Evolutionary conservation across 129 eudicot genomes (phyloP).

Genomic region (Tanacetum coccineum): DNA sequence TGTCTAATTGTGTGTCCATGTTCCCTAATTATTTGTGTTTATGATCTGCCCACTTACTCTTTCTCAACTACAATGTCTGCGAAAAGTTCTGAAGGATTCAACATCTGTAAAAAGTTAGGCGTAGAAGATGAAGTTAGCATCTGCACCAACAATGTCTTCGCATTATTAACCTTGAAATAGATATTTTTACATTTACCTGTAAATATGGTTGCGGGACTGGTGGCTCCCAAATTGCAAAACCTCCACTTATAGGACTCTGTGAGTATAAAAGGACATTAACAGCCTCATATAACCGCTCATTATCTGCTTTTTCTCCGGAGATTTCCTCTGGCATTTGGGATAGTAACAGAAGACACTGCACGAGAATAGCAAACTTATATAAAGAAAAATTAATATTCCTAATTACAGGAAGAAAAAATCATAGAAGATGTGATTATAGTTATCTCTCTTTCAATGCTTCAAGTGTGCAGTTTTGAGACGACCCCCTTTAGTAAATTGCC

Average conservation of each 20-base stretch:
- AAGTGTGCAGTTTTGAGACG: conserved; percentile 47
- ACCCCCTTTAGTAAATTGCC: conserved; percentile 47
- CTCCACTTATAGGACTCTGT: conserved; percentile 46
- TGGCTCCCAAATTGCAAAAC: conserved; percentile 53
- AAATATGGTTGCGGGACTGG: conserved; percentile 44
- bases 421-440: not conserved
- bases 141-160: not conserved
- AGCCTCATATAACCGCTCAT: conserved; percentile 39
- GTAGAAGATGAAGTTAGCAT: not conserved
- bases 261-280: conserved; percentile 37
- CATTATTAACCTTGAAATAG: not conserved
- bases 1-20: not conserved
- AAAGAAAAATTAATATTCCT: not conserved
- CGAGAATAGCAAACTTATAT: conserved; percentile 10
- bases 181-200: conserved; percentile 25
- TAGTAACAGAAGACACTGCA: conserved; percentile 42
- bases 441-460: conserved; percentile 45
- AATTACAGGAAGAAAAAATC: not conserved
- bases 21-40: not conserved
- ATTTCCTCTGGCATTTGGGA: conserved; percentile 46
- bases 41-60: conserved; percentile 34
- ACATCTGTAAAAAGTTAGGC: conserved; percentile 22
- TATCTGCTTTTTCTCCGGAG: conserved; percentile 35
- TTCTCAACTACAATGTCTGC: conserved; percentile 46
- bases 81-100: conserved; percentile 49